These are phyloP conservation scores for Periconia digitata DNA, from an alignment of 2,329 filamentous ascomycete genomes.

Conservation along the genomic window DNA sequence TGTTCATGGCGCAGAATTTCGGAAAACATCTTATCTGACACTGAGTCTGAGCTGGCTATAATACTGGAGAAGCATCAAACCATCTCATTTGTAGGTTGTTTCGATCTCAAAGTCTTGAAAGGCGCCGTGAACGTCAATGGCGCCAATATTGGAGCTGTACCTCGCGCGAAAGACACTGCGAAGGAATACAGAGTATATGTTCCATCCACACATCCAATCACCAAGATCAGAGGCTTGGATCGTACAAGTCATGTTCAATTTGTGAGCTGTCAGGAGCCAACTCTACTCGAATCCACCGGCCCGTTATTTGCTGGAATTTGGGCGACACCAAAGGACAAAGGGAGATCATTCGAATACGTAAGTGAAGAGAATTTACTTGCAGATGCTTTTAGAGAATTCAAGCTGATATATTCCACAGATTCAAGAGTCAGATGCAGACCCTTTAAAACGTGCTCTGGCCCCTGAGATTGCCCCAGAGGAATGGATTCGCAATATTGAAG, in stretches of 20 bases:
- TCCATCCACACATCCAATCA: slow-evolving; percentile 69
- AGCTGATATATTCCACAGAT: slow-evolving; percentile 19
- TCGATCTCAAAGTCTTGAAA: slow-evolving; percentile 61
- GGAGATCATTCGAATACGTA: slow-evolving; percentile 37
- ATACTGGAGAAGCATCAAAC: slow-evolving; percentile 36
- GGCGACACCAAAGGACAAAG: slow-evolving; percentile 48
- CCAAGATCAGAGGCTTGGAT: slow-evolving; percentile 61
- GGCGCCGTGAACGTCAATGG: slow-evolving; percentile 69
- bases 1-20: slow-evolving; percentile 33
- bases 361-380: slow-evolving; percentile 15
- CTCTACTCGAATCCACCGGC: slow-evolving; percentile 61
- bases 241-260: slow-evolving; percentile 55
- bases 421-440: slow-evolving; percentile 28
- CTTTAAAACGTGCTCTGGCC: slow-evolving; percentile 29
- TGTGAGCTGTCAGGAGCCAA: slow-evolving; percentile 48
- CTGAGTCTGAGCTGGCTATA: slow-evolving; percentile 26
- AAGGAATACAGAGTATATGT: slow-evolving; percentile 60
- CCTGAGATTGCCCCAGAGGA: slow-evolving; percentile 62
- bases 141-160: slow-evolving; percentile 57
- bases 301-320: slow-evolving; percentile 69
- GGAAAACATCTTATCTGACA: slow-evolving; percentile 25
- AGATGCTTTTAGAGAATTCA: slow-evolving; percentile 1
- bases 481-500: slow-evolving; percentile 47
- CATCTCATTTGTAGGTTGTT: slow-evolving; percentile 61
- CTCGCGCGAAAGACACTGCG: slow-evolving; percentile 17